A percentile compares a stretch with the other conserved stretches of the same genome.
phyloP scores from a whole-genome alignment of 2,329 filamentous ascomycete genomes.

The Arthrobotrys entomopaga region DNA sequence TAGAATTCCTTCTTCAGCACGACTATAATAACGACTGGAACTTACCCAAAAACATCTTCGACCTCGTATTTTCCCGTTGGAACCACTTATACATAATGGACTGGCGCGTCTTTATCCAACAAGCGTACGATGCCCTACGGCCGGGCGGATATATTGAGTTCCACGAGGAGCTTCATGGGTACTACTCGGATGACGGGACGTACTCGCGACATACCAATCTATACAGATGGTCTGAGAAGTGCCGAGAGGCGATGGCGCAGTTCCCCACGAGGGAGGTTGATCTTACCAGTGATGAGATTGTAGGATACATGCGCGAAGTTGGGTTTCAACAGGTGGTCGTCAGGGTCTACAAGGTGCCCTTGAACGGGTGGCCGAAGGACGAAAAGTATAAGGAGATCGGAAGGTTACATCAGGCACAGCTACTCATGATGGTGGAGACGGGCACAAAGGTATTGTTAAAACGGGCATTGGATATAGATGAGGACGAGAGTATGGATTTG shows the following conservation, averaged over 20 bases:
- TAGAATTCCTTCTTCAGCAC: slow-evolving; percentile 52
- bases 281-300: slow-evolving; percentile 61
- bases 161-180: slow-evolving; percentile 62
- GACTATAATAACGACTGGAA: slow-evolving; percentile 53
- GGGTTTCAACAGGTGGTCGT: slow-evolving; percentile 61
- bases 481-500: slow-evolving; percentile 46
- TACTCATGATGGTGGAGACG: slow-evolving; percentile 47
- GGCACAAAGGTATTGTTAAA: slow-evolving; percentile 46
- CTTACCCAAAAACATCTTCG: slow-evolving; percentile 51
- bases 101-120: slow-evolving; percentile 49
- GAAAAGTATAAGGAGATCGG: slow-evolving; percentile 60
- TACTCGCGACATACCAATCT: slow-evolving; percentile 48
- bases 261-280: slow-evolving; percentile 61
- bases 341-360: slow-evolving; percentile 59
- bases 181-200: slow-evolving; percentile 53
- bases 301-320: slow-evolving; percentile 59
- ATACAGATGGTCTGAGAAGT: slow-evolving; percentile 49
- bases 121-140: slow-evolving; percentile 64
- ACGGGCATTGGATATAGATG: slow-evolving; percentile 43
- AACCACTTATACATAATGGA: slow-evolving; percentile 50
- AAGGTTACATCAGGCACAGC: slow-evolving; percentile 39
- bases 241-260: slow-evolving; percentile 58
- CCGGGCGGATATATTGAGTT: slow-evolving; percentile 71
- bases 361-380: slow-evolving; percentile 60
- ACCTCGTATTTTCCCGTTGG: slow-evolving; percentile 53